Percentiles rank a stretch among this genome's conserved stretches.
Conservation (phyloP, 306 rosid genomes). For the Morella rubra region DNA sequence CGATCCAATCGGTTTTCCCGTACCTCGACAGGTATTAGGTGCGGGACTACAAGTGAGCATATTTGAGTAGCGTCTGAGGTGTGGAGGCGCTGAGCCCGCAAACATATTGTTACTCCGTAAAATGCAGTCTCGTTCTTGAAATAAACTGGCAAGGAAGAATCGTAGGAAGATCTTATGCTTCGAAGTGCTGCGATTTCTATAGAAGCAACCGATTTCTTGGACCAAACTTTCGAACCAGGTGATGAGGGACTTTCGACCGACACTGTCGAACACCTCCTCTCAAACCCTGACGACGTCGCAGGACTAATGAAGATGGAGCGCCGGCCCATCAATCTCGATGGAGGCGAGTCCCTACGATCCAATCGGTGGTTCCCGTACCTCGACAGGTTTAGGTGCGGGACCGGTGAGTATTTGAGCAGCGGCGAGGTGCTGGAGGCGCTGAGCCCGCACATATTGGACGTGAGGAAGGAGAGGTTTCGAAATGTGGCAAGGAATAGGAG, state of each 20-base stretch:
- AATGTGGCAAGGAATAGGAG: conserved; percentile 60
- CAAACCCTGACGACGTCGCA: conserved; percentile 46
- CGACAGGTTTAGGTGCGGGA: conserved; percentile 50
- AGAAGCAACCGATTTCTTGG: conserved; percentile 21
- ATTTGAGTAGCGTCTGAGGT: conserved; percentile 56
- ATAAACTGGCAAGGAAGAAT: too few species aligned
- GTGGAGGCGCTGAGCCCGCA: conserved; percentile 55
- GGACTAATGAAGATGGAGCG: conserved; percentile 85
- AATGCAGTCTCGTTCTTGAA: too few species aligned
- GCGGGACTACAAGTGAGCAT: conserved; percentile 38
- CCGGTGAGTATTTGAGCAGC: conserved; percentile 42
- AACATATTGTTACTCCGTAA: too few species aligned
- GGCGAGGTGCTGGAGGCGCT: conserved; percentile 62
- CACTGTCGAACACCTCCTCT: conserved; percentile 58
- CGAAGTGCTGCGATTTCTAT: conserved; percentile 34
- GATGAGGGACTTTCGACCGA: conserved; percentile 36
- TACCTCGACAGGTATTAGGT: conserved; percentile 59
- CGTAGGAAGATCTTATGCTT: conserved; percentile 43
- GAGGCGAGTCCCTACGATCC: background rate
- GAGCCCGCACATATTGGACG: conserved; percentile 54
- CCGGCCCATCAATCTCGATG: conserved; percentile 19
- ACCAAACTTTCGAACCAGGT: conserved; percentile 25
- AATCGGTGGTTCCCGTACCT: conserved; percentile 76
- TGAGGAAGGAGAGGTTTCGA: conserved; percentile 65
- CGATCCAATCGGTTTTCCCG: conserved; percentile 56